Conservation (phyloP, 768 basidiomycete species). For the Suillus variegatus region DNA sequence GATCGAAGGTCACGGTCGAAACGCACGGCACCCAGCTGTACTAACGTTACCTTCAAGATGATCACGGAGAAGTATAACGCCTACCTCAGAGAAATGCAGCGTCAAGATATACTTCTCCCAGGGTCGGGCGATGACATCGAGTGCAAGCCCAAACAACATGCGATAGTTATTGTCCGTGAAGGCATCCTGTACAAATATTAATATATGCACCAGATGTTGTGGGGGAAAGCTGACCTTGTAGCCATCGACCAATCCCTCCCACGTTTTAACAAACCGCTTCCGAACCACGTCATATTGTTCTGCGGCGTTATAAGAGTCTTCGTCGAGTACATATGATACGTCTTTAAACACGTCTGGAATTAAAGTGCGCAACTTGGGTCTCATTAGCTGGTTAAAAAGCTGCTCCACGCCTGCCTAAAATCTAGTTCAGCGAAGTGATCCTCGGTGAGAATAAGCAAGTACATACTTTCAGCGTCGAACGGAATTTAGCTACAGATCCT, state of each 20-base stretch:
- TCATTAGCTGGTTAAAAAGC: conserved; percentile 91
- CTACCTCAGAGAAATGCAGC: conserved; percentile 86
- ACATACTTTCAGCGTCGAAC: conserved; percentile 70
- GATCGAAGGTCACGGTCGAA: conserved; percentile 92
- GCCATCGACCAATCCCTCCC: conserved; percentile 84
- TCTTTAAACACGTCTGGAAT: conserved; percentile 90
- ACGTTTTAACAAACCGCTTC: conserved; percentile 87
- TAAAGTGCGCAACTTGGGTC: conserved; percentile 83
- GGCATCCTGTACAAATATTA: conserved; percentile 55
- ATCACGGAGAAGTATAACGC: conserved; percentile 14
- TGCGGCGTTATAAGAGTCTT: conserved; percentile 79
- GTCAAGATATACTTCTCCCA: conserved; percentile 90
- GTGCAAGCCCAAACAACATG: conserved; percentile 77
- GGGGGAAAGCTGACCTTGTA: conserved; percentile 64
- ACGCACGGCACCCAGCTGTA: conserved; percentile 89
- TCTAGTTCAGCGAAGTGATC: conserved; percentile 9
- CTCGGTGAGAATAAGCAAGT: not conserved
- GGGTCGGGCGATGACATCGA: conserved; percentile 88
- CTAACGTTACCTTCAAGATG: conserved; percentile 7
- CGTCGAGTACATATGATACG: conserved; percentile 84
- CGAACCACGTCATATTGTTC: conserved; percentile 86
- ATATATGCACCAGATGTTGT: not conserved
- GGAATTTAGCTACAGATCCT: conserved; percentile 62
- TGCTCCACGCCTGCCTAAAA: conserved; percentile 83
- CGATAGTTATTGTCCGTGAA: conserved; percentile 91